Evolutionary conservation across 1,139 yeast species (phyloP).

Genomic region (Yamadazyma dushanensis): DNA sequence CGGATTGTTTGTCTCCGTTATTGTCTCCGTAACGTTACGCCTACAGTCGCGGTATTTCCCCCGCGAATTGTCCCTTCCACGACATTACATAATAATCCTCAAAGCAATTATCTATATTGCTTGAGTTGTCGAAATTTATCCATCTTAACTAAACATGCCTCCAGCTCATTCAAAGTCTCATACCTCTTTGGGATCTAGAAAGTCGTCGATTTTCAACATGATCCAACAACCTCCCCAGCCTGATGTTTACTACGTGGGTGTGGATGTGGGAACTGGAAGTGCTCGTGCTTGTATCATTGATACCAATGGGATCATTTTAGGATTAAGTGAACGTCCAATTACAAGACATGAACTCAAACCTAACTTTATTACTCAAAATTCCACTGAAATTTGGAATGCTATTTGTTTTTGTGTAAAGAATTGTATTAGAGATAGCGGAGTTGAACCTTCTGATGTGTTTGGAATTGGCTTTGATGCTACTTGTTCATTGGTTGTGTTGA

Average conservation of each 20-base stretch:
- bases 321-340: slow-evolving; percentile 77
- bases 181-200: slow-evolving; percentile 42
- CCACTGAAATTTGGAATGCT: slow-evolving; percentile 91
- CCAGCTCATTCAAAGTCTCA: slow-evolving; percentile 24
- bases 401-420: slow-evolving; percentile 79
- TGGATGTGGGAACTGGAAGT: slow-evolving; percentile 97
- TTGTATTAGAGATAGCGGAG: slow-evolving; percentile 70
- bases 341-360: slow-evolving; percentile 74
- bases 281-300: slow-evolving; percentile 94
- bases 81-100: slow-evolving; percentile 1
- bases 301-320: slow-evolving; percentile 75
- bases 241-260: slow-evolving; percentile 76
- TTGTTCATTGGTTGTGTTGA: slow-evolving; percentile 84
- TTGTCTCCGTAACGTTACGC: no score
- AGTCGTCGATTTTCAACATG: slow-evolving; percentile 40
- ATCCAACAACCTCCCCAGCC: slow-evolving; percentile 44
- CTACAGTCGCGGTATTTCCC: slow-evolving; percentile 1
- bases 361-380: slow-evolving; percentile 75
- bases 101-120: no score
- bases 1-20: no score
- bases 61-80: slow-evolving; percentile 2
- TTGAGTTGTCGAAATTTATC: background rate
- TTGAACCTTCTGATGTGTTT: slow-evolving; percentile 62
- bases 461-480: slow-evolving; percentile 98
- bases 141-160: slow-evolving; percentile 9